Conservation (phyloP, 345 rosid genomes). For the Microthlaspi erraticum region DNA sequence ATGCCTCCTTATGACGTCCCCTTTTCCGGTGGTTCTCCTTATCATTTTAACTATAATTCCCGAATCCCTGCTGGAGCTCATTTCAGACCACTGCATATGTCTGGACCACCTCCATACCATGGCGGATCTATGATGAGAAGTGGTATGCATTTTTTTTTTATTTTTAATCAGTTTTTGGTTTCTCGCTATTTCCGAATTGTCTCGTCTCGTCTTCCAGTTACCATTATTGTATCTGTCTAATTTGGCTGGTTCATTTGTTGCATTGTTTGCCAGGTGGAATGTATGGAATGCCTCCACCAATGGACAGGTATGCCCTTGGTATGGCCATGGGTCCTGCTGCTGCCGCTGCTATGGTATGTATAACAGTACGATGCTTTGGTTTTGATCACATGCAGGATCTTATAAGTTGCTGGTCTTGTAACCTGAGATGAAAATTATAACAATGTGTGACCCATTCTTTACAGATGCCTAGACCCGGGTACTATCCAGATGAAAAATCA, state of each 20-base stretch:
- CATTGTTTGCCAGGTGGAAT: conserved; percentile 60
- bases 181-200: conserved; percentile 6
- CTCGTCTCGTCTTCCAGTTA: conserved; percentile 1
- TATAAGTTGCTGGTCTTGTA: conserved; percentile 5
- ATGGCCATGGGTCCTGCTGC: conserved; percentile 86
- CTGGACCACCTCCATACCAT: conserved; percentile 88
- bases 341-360: conserved; percentile 75
- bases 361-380: conserved; percentile 14
- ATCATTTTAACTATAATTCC: conserved; percentile 76
- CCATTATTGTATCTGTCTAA: conserved; percentile 20
- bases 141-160: conserved; percentile 46
- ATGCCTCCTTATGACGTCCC: conserved; percentile 89
- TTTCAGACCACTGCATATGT: conserved; percentile 76
- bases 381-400: conserved; percentile 27
- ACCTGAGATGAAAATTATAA: conserved; percentile 24
- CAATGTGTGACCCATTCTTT: conserved; percentile 30
- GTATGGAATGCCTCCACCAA: conserved; percentile 87
- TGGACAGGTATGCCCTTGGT: conserved; percentile 88
- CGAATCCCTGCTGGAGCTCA: conserved; percentile 87
- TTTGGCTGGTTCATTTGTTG: conserved; percentile 29
- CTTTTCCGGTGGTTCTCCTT: conserved; percentile 90
- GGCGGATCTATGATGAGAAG: conserved; percentile 88
- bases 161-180: conserved; percentile 3
- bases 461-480: conserved; percentile 90
- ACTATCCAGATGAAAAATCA: conserved; percentile 76